A percentile compares a stretch with the other conserved stretches of the same genome.
phyloP scores from a whole-genome alignment of 2,329 filamentous ascomycete species.

The Cladophialophora carrionii region DNA sequence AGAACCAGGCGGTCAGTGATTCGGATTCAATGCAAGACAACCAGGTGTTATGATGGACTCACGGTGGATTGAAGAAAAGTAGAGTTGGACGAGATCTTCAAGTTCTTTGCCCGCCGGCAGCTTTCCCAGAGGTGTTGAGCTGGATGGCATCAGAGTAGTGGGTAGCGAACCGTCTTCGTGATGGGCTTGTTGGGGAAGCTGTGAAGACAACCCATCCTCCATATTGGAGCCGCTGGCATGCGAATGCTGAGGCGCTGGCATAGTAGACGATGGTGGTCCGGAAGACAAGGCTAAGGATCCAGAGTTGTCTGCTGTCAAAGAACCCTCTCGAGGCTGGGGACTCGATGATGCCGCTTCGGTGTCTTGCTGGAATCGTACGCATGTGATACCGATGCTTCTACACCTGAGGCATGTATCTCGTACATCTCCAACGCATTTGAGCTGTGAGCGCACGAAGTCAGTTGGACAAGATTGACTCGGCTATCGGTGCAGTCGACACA shows the following conservation, averaged over 20 bases:
- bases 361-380: not conserved
- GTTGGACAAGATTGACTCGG: not conserved
- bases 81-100: not conserved
- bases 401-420: not conserved
- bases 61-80: slow-evolving; percentile 5
- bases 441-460: not conserved
- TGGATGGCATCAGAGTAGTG: not conserved
- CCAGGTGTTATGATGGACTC: not conserved
- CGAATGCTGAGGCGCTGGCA: too few relatives aligned
- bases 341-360: too few relatives aligned
- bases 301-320: too few relatives aligned
- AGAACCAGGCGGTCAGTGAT: not conserved
- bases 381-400: not conserved
- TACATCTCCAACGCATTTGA: slow-evolving; percentile 4
- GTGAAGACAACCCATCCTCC: not conserved
- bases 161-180: not conserved
- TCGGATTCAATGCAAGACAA: not conserved
- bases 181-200: too few relatives aligned
- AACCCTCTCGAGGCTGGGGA: too few relatives aligned
- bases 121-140: not conserved
- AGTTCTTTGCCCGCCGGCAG: not conserved
- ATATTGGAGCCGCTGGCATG: too few relatives aligned
- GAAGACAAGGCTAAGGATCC: too few relatives aligned
- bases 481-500: not conserved
- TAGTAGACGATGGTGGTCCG: too few relatives aligned